phyloP scores from a whole-genome alignment of 2,329 filamentous ascomycete genomes.

The Nemania sp. region DNA sequence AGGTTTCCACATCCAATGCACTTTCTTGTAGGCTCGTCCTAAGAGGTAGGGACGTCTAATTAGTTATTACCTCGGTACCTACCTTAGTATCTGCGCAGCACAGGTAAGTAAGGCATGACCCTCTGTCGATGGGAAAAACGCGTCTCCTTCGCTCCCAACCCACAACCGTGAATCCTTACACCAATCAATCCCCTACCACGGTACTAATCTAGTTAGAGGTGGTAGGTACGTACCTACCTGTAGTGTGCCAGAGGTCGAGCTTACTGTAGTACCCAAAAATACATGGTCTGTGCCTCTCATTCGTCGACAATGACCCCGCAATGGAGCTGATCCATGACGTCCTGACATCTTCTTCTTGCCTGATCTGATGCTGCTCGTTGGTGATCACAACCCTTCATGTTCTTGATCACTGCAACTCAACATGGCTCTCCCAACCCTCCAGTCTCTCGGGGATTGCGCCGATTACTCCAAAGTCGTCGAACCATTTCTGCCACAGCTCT shows the following conservation, averaged over 20 bases:
- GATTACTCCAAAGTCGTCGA: slow-evolving; percentile 75
- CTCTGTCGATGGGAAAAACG: neutral
- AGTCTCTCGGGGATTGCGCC: slow-evolving; percentile 72
- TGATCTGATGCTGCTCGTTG: neutral
- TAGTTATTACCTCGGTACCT: no score
- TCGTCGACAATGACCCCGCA: slow-evolving; percentile 4
- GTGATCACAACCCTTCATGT: neutral
- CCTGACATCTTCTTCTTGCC: slow-evolving; percentile 3
- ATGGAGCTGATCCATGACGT: slow-evolving; percentile 15
- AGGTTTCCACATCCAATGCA: no score
- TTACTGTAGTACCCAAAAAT: neutral
- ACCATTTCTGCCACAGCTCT: slow-evolving; percentile 74
- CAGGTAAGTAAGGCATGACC: neutral
- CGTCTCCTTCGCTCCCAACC: slow-evolving; percentile 10
- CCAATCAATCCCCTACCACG: slow-evolving; percentile 3
- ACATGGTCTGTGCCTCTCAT: slow-evolving; percentile 17
- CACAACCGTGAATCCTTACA: slow-evolving; percentile 16
- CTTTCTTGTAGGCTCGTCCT: no score
- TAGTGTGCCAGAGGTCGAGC: no score
- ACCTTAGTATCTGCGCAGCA: no score
- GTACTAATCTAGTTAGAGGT: no score
- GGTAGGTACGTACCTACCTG: no score
- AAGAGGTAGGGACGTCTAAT: neutral
- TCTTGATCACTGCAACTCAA: neutral
- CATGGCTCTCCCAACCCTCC: slow-evolving; percentile 76